phyloP scores from a whole-genome alignment of 495 filamentous ascomycete species.

The Neurospora tetraspora region DNA sequence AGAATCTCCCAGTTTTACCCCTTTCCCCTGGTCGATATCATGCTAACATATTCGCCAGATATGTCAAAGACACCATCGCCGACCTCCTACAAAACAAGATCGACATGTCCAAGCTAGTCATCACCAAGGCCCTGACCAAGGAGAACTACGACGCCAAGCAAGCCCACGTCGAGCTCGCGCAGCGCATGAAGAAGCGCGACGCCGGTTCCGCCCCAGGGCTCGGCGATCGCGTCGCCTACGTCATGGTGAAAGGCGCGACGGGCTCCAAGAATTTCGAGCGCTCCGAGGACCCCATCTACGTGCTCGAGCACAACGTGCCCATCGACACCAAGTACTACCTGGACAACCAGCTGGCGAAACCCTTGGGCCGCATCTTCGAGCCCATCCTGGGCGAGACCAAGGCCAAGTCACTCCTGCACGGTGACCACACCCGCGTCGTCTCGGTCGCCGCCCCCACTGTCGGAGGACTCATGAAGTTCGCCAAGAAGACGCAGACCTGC shows the following conservation, averaged over 20 bases:
- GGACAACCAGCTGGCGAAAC: constrained; percentile 95
- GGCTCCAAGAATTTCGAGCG: constrained; percentile 91
- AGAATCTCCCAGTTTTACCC: constrained; percentile 22
- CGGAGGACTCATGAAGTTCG: constrained; percentile 95
- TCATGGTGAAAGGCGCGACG: constrained; percentile 86
- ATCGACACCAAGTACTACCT: constrained; percentile 99
- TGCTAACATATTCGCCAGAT: constrained; percentile 43
- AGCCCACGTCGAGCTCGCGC: constrained; percentile 87
- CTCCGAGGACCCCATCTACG: constrained; percentile 92
- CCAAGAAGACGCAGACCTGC: constrained; percentile 94
- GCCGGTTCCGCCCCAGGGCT: constrained; percentile 88
- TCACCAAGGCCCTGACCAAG: constrained; percentile 93
- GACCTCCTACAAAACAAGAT: constrained; percentile 94
- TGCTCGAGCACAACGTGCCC: constrained; percentile 93
- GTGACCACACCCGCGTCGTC: constrained; percentile 87
- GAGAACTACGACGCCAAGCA: constrained; percentile 74
- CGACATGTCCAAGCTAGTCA: constrained; percentile 98
- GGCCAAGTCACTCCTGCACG: constrained; percentile 67
- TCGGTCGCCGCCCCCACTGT: constrained; percentile 80
- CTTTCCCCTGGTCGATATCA: not conserved
- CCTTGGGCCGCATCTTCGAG: constrained; percentile 90
- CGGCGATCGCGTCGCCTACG: constrained; percentile 95
- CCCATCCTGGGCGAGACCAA: constrained; percentile 91
- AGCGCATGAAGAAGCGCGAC: constrained; percentile 93
- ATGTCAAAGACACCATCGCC: constrained; percentile 92